A percentile compares a stretch with the other conserved stretches of the same genome.
Evolutionary conservation across 2,329 filamentous ascomycete species (phyloP).

Genomic region (Sporothrix humicola): DNA sequence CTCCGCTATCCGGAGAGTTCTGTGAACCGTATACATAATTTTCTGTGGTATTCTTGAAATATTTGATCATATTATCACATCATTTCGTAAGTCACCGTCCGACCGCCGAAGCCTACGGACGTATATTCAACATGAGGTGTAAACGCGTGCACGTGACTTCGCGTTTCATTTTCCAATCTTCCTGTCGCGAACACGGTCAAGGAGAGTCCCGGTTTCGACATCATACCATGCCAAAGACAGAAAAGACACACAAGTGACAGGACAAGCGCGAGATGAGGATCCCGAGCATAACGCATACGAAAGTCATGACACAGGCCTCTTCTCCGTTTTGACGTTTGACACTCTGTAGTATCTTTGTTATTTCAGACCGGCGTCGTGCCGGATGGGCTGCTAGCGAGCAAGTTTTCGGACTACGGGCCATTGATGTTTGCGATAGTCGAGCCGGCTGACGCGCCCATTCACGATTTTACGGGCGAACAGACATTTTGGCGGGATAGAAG

Average conservation of each 20-base stretch:
- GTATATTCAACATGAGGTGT: background rate
- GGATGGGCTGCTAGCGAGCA: background rate
- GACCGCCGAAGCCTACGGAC: background rate
- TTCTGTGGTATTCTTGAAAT: background rate
- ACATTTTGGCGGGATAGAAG: background rate
- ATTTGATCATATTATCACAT: background rate
- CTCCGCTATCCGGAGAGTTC: background rate
- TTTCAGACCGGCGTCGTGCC: background rate
- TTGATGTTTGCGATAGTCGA: background rate
- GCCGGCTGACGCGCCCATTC: background rate
- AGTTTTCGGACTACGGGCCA: background rate
- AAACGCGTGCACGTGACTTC: background rate
- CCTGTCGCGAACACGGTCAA: background rate
- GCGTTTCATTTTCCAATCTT: background rate
- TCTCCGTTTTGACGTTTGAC: background rate
- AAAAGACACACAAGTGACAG: background rate
- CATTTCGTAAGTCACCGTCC: background rate
- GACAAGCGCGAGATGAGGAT: background rate
- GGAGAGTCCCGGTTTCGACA: background rate
- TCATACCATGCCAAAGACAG: background rate
- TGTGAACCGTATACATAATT: too few relatives aligned
- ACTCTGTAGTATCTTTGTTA: background rate
- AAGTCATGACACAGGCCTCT: background rate
- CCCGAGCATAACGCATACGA: background rate
- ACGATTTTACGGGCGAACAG: background rate